Evolutionary conservation across 164 flowering plant species (phyloP).

Genomic region (Platanus orientalis): DNA sequence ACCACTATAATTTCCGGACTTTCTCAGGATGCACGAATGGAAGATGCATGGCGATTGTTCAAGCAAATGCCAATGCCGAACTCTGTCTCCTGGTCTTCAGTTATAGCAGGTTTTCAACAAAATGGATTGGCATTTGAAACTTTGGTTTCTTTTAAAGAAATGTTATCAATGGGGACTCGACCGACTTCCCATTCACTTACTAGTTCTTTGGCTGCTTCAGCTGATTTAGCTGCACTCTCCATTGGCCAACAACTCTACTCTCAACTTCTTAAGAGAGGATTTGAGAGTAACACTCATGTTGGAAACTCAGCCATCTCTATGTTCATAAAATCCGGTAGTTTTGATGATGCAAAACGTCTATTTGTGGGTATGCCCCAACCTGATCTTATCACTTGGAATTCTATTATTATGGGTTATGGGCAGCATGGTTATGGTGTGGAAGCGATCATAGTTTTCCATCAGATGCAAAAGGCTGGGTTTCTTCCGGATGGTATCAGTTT

Average conservation of each 20-base stretch:
- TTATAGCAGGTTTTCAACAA: constrained; percentile 32
- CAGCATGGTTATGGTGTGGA: constrained; percentile 21
- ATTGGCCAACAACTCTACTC: constrained; percentile 26
- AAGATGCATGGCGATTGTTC: constrained; percentile 24
- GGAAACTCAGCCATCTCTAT: constrained; percentile 28
- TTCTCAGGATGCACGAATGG: constrained; percentile 11
- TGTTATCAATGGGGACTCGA: constrained; percentile 20
- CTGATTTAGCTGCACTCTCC: constrained; percentile 26
- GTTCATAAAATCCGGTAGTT: constrained; percentile 29
- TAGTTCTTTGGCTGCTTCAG: constrained; percentile 30
- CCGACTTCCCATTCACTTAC: constrained; percentile 30
- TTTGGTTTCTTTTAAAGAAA: constrained; percentile 25
- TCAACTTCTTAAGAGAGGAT: constrained; percentile 26
- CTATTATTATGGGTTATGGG: constrained; percentile 25
- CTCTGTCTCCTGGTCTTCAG: constrained; percentile 31
- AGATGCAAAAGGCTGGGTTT: constrained; percentile 25
- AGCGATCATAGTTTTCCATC: constrained; percentile 18
- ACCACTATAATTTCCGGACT: constrained; percentile 27
- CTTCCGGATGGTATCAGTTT: constrained; percentile 27
- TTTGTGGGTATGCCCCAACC: constrained; percentile 10
- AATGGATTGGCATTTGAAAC: constrained; percentile 25
- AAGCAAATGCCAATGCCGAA: constrained; percentile 27
- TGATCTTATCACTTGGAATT: constrained; percentile 21
- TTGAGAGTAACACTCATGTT: constrained; percentile 19
- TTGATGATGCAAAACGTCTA: constrained; percentile 13